Percentiles rank a stretch among this genome's conserved stretches.
Conservation (phyloP, 2,329 filamentous ascomycete species). For the Aspergillus novofumigatus region DNA sequence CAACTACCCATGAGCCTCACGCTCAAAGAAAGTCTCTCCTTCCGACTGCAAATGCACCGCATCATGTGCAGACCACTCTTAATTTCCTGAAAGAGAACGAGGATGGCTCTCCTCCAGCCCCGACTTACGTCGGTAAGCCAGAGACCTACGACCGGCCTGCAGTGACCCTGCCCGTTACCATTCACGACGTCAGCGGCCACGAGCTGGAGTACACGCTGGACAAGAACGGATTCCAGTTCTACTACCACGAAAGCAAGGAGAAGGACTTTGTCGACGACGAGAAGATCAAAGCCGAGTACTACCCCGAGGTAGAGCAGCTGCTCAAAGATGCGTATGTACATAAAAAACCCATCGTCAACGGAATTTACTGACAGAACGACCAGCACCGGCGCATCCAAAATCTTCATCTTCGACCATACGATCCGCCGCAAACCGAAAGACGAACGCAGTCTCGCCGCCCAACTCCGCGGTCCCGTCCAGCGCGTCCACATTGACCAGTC, state of each 20-base stretch:
- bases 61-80: slow-evolving; percentile 41
- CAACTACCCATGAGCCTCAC: slow-evolving; percentile 7
- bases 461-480: slow-evolving; percentile 44
- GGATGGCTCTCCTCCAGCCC: slow-evolving; percentile 42
- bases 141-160: slow-evolving; percentile 42
- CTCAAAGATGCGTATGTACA: slow-evolving; percentile 37
- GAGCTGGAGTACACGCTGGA: slow-evolving; percentile 44
- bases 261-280: slow-evolving; percentile 41
- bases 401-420: slow-evolving; percentile 50
- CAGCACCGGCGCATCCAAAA: slow-evolving; percentile 40
- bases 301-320: slow-evolving; percentile 46
- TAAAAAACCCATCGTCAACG: neutral
- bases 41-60: slow-evolving; percentile 20
- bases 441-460: slow-evolving; percentile 28
- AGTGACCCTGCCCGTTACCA: slow-evolving; percentile 33
- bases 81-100: slow-evolving; percentile 46
- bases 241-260: slow-evolving; percentile 38
- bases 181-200: slow-evolving; percentile 42
- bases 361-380: neutral
- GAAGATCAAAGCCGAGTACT: slow-evolving; percentile 40
- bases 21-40: slow-evolving; percentile 6
- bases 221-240: slow-evolving; percentile 44
- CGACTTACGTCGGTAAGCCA: slow-evolving; percentile 32
- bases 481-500: slow-evolving; percentile 52
- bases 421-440: slow-evolving; percentile 39